A percentile compares a stretch with the other conserved stretches of the same genome.
phyloP scores from a whole-genome alignment of 441 rosid species.

The Rhodomyrtus psidioides region DNA sequence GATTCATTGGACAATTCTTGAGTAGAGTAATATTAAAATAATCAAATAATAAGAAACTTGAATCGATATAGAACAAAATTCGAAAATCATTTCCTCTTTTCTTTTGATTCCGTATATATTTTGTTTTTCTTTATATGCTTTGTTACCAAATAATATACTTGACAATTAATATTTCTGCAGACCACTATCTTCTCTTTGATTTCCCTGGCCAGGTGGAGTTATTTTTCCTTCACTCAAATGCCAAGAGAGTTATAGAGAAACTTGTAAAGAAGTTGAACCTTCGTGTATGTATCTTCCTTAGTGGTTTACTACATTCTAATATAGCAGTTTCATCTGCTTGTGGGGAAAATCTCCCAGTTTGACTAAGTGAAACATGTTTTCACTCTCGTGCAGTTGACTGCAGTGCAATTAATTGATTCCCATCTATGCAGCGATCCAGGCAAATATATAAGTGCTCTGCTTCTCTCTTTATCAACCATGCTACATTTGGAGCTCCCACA shows the following conservation, averaged over 20 bases:
- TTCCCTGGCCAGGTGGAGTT: slow-evolving; percentile 97
- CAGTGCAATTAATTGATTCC: slow-evolving; percentile 79
- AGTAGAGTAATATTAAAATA: too few species aligned
- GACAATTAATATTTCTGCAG: slow-evolving; percentile 35
- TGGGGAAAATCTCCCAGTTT: neutral
- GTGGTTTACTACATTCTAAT: neutral
- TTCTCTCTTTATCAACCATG: slow-evolving; percentile 83
- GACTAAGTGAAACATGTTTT: neutral
- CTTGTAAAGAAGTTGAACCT: slow-evolving; percentile 73
- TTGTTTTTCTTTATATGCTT: neutral
- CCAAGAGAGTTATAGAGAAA: slow-evolving; percentile 61
- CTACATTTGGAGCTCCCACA: slow-evolving; percentile 92
- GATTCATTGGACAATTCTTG: too few species aligned
- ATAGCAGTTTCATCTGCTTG: neutral
- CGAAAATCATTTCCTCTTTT: too few species aligned
- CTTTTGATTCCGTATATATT: too few species aligned
- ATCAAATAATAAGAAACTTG: too few species aligned
- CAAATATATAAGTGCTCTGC: slow-evolving; percentile 74
- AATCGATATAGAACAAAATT: too few species aligned
- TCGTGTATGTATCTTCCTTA: slow-evolving; percentile 44
- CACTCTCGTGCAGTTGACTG: slow-evolving; percentile 58
- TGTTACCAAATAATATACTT: neutral
- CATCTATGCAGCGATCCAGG: slow-evolving; percentile 82
- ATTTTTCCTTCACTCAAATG: slow-evolving; percentile 72
- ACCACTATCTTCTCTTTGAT: slow-evolving; percentile 90